Evolutionary conservation across 148 eudicot species (phyloP).

Genomic region (Limonium bicolor): DNA sequence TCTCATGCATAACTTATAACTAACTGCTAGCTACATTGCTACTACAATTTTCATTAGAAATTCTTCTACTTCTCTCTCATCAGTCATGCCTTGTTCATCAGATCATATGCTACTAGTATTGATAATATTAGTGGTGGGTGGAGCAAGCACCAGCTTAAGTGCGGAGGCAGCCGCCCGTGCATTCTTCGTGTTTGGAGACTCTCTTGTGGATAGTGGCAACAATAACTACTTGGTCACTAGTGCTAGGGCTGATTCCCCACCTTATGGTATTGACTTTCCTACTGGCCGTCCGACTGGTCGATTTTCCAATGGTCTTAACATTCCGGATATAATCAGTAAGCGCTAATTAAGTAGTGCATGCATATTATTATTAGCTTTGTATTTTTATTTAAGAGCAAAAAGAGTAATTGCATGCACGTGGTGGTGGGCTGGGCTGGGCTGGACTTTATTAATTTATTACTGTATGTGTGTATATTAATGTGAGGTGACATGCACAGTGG

Average conservation of each 20-base stretch:
- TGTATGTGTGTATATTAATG: background rate
- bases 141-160: background rate
- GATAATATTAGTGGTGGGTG: background rate
- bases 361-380: background rate
- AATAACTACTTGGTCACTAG: constrained; percentile 57
- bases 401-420: no score
- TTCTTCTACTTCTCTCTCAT: no score
- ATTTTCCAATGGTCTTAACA: constrained; percentile 62
- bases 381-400: background rate
- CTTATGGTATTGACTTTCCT: constrained; percentile 67
- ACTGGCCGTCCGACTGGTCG: constrained; percentile 56
- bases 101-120: no score
- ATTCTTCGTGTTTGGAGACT: constrained; percentile 70
- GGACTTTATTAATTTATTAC: background rate
- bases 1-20: no score
- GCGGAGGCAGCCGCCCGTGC: constrained; percentile 38
- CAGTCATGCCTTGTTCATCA: no score
- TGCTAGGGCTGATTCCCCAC: constrained; percentile 57
- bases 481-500: no score
- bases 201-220: constrained; percentile 68
- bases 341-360: no score
- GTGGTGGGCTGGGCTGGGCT: no score
- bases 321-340: constrained; percentile 54
- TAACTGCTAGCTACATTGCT: no score
- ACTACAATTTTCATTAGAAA: no score